Base-by-base conservation (phyloP, 306 rosid species). In the Medicago arabica region DNA sequence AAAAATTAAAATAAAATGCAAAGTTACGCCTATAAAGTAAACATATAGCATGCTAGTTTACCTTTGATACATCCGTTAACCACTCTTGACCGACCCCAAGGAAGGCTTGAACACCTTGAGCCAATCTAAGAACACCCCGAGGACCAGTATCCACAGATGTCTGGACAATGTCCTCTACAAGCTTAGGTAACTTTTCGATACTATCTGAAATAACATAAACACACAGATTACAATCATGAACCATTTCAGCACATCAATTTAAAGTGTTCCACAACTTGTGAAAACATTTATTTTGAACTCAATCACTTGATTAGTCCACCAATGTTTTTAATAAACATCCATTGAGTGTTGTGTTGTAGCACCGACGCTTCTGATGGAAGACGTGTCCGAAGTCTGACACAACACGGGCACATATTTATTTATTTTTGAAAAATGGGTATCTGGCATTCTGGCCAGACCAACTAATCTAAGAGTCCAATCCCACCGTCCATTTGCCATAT, bases 11-110 rank as follows among this genome's bases (percentile, higher is more conserved):
- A 28, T 34, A 34, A 34, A 34, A 34, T 5, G 38, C 14, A 68
- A 68, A 23, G 18, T 16, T 28, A 62, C 41, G 67, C 19, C 67
- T 16, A 40, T 31, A 8, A 39, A 54, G 60, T 31, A 16, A 39
- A 67, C 41, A 54, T 31, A 54, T 59, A 66, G 8, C 10, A 69
- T 1, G 61, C 55, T 62, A 25, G 21, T 43, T 55, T 73, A 89
- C 97, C 90, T 82, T 89, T 34, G 99, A 87, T 18, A 86, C 76
- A 77, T 92, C 97, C 7, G 88, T 80, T 8, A 92, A 90, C 97
- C 97, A 92, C 86, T 95, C 99, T 67, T 93, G 87, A 74, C 99
- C 93, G 59, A 95, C 97, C 12, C 96, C 97, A 17, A 95, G 2
- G 63, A 95, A 86, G 15, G 92, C 99, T 84, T 90, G 97, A 81